phyloP scores from a whole-genome alignment of 2,329 filamentous ascomycete genomes.

The Rutstroemia sp. region DNA sequence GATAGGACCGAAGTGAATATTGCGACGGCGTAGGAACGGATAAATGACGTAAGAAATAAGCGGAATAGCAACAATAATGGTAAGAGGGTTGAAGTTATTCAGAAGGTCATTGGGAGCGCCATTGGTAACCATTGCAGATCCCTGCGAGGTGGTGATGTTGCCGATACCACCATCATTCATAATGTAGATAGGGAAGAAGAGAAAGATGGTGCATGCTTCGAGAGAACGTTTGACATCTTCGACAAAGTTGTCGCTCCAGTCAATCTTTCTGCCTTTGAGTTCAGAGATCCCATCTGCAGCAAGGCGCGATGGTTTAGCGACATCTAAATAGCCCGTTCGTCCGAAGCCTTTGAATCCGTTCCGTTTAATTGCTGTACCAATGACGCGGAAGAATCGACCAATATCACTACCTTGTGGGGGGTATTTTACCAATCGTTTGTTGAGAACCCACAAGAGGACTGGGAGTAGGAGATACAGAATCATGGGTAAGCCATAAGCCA shows the following conservation, averaged over 20 bases:
- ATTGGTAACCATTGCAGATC: slow-evolving; percentile 57
- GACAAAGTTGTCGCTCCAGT: slow-evolving; percentile 75
- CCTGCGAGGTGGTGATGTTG: slow-evolving; percentile 40
- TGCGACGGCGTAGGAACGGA: slow-evolving; percentile 54
- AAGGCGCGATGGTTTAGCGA: slow-evolving; percentile 58
- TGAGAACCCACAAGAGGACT: slow-evolving; percentile 33
- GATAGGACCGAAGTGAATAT: slow-evolving; percentile 64
- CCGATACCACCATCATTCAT: slow-evolving; percentile 39
- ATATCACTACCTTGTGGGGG: slow-evolving; percentile 40
- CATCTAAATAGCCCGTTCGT: slow-evolving; percentile 52
- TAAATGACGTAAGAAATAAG: slow-evolving; percentile 62
- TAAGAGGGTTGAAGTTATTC: slow-evolving; percentile 67
- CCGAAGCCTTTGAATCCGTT: slow-evolving; percentile 54
- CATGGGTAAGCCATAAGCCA: slow-evolving; percentile 40
- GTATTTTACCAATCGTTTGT: slow-evolving; percentile 35
- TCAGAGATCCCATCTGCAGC: slow-evolving; percentile 42
- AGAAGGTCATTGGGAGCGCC: slow-evolving; percentile 74
- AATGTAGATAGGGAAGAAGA: slow-evolving; percentile 40
- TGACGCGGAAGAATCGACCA: slow-evolving; percentile 35
- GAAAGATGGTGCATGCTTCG: slow-evolving; percentile 61
- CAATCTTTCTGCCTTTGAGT: slow-evolving; percentile 41
- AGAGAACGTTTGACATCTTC: slow-evolving; percentile 67
- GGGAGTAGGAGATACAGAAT: slow-evolving; percentile 56
- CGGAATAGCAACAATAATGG: slow-evolving; percentile 67
- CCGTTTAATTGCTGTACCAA: slow-evolving; percentile 35